These are phyloP conservation scores for Acidomyces sp. DNA, from an alignment of 495 filamentous ascomycete species.

Conservation along the genomic window DNA sequence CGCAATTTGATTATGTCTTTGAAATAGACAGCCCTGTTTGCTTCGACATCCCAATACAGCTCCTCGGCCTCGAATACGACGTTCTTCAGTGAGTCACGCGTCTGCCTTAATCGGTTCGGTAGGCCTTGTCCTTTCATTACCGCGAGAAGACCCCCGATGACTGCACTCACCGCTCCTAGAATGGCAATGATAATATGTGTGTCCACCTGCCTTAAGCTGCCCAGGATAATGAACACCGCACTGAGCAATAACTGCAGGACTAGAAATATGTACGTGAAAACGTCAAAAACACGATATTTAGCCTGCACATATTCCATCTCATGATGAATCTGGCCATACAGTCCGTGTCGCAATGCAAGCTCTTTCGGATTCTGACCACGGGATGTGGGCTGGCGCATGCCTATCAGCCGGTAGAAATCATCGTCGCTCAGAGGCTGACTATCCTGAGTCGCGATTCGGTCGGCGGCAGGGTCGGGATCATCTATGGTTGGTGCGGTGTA, in stretches of 20 bases:
- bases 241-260: constrained; percentile 13
- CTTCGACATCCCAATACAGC: constrained; percentile 16
- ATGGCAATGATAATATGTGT: constrained; percentile 16
- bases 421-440: constrained; percentile 2
- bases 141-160: constrained; percentile 14
- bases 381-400: constrained; percentile 7
- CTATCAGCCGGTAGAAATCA: constrained; percentile 19
- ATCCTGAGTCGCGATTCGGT: constrained; percentile 10
- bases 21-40: constrained; percentile 10
- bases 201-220: constrained; percentile 10
- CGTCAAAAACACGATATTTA: constrained; percentile 14
- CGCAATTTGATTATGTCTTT: constrained; percentile 17
- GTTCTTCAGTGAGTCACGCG: constrained; percentile 10
- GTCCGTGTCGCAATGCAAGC: constrained; percentile 7
- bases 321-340: constrained; percentile 6
- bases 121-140: constrained; percentile 21
- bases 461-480: constrained; percentile 15
- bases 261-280: constrained; percentile 12
- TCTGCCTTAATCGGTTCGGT: constrained; percentile 19
- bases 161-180: constrained; percentile 16
- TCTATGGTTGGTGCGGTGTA: neutral
- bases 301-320: constrained; percentile 4
- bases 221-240: constrained; percentile 19
- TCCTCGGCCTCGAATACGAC: constrained; percentile 16
- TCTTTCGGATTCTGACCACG: constrained; percentile 7